phyloP scores from a whole-genome alignment of 495 filamentous ascomycete genomes.

The Gamarada debralockiae region DNA sequence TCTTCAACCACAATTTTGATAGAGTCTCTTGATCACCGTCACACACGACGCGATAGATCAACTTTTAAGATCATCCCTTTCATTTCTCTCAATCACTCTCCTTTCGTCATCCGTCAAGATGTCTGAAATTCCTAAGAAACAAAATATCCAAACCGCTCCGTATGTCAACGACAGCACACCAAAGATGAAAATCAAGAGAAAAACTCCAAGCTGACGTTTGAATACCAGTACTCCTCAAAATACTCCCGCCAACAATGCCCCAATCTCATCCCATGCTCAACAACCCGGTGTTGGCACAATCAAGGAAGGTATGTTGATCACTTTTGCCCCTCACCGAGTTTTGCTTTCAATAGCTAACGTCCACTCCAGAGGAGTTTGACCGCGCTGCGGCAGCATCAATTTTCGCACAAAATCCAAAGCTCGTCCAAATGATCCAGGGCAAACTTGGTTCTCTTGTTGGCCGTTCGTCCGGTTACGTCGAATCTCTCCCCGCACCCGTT shows the following conservation, averaged over 20 bases:
- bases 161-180: slow-evolving; percentile 42
- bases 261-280: slow-evolving; percentile 96
- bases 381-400: slow-evolving; percentile 81
- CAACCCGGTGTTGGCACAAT: slow-evolving; percentile 93
- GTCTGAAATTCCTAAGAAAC: slow-evolving; percentile 55
- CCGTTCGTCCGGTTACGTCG: slow-evolving; percentile 94
- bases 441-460: slow-evolving; percentile 92
- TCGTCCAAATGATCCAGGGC: slow-evolving; percentile 95
- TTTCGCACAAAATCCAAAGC: slow-evolving; percentile 88
- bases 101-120: slow-evolving; percentile 39
- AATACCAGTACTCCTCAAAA: slow-evolving; percentile 76
- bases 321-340: slow-evolving; percentile 22
- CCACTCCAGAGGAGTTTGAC: slow-evolving; percentile 75
- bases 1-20: not conserved
- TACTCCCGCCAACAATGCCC: slow-evolving; percentile 89
- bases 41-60: not conserved
- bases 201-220: slow-evolving; percentile 36
- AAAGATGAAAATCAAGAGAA: not conserved
- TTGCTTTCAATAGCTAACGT: slow-evolving; percentile 17
- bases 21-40: slow-evolving; percentile 18
- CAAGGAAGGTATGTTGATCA: slow-evolving; percentile 76
- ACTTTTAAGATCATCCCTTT: slow-evolving; percentile 16
- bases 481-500: slow-evolving; percentile 83
- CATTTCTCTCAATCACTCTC: slow-evolving; percentile 3
- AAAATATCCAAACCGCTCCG: slow-evolving; percentile 67